Evolutionary conservation across 169 alveolate species (phyloP).

Genomic region (Cryptosporidium ubiquitum): DNA sequence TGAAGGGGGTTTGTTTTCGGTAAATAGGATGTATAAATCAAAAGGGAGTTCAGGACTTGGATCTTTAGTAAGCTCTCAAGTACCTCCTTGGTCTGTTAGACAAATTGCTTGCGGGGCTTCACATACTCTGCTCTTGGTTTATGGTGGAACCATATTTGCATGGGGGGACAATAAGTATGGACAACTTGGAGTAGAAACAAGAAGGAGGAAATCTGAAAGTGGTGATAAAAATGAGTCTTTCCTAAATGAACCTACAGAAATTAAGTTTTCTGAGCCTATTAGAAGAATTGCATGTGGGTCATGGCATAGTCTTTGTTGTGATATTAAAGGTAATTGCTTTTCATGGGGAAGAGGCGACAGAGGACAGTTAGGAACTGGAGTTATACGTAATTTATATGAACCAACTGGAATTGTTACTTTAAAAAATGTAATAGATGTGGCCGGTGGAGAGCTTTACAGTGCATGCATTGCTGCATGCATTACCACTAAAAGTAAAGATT

Average conservation of each 20-base stretch:
- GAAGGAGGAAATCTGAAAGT: background rate
- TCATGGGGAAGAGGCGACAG: constrained; percentile 74
- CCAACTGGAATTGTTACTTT: constrained; percentile 83
- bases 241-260: constrained; percentile 16
- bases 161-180: constrained; percentile 82
- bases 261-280: constrained; percentile 50
- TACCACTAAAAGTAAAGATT: constrained; percentile 18
- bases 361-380: constrained; percentile 79
- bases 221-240: background rate
- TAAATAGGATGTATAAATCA: background rate
- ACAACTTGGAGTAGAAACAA: constrained; percentile 76
- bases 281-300: constrained; percentile 46
- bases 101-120: constrained; percentile 80
- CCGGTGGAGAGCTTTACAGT: constrained; percentile 87
- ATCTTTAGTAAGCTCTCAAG: background rate
- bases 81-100: constrained; percentile 47
- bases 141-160: constrained; percentile 74
- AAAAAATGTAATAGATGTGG: constrained; percentile 83
- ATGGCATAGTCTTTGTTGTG: constrained; percentile 63
- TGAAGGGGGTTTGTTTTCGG: constrained; percentile 17
- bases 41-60: constrained; percentile 10
- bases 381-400: constrained; percentile 78
- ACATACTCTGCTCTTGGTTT: constrained; percentile 75
- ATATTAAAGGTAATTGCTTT: constrained; percentile 37
- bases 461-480: constrained; percentile 82